phyloP scores from a whole-genome alignment of 169 alveolate genomes.

The Plasmodium relictum region DNA sequence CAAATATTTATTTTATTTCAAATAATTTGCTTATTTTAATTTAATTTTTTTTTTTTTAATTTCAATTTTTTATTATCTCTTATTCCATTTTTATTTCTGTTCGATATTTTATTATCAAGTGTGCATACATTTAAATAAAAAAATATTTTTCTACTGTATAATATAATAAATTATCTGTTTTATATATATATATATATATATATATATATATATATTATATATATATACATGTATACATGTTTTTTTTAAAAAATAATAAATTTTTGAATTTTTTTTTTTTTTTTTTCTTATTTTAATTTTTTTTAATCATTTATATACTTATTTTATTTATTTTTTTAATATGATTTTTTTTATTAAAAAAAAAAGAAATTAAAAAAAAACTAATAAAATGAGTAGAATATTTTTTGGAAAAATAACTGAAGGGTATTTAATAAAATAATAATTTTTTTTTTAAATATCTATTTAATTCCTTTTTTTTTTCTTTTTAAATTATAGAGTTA shows the following conservation, averaged over 20 bases:
- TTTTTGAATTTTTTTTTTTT: neutral
- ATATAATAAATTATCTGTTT: too few relatives aligned
- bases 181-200: too few relatives aligned
- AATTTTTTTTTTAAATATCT: neutral
- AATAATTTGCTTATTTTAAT: too few relatives aligned
- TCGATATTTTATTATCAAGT: neutral
- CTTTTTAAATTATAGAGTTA: slow-evolving; percentile 9
- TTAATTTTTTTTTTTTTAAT: too few relatives aligned
- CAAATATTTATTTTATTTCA: too few relatives aligned
- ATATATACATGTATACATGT: neutral
- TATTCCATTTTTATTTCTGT: neutral
- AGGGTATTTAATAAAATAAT: slow-evolving; percentile 22
- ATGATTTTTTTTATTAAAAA: neutral
- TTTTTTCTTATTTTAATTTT: too few relatives aligned
- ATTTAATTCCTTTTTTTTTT: neutral
- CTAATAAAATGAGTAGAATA: slow-evolving; percentile 41
- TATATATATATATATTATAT: neutral
- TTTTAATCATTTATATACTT: too few relatives aligned
- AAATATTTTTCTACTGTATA: too few relatives aligned
- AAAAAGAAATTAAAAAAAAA: neutral
- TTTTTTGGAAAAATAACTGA: slow-evolving; percentile 45
- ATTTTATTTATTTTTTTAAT: too few relatives aligned
- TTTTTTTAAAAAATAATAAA: neutral
- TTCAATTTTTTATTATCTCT: too few relatives aligned
- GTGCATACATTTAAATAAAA: neutral